A percentile compares a stretch with the other conserved stretches of the same genome.
phyloP scores from a whole-genome alignment of 352 stramenopile genomes.

The Aphanomyces euteiches region DNA sequence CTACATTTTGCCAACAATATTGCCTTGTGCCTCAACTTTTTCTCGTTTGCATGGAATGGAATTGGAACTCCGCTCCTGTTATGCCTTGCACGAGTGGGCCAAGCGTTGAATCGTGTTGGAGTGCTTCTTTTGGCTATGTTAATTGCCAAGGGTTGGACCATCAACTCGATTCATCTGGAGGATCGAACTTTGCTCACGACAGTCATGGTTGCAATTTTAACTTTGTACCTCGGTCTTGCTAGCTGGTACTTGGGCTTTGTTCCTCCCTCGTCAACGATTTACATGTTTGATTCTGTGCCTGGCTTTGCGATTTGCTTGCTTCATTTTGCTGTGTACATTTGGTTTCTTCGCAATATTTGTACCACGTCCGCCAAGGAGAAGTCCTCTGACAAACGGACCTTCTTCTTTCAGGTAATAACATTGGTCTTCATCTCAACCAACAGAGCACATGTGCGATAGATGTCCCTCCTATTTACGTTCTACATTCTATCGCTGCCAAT shows the following conservation, averaged over 20 bases:
- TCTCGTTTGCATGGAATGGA: slow-evolving; percentile 57
- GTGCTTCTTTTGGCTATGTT: slow-evolving; percentile 70
- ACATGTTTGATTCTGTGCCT: slow-evolving; percentile 80
- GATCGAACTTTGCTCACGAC: slow-evolving; percentile 66
- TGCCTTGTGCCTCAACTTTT: slow-evolving; percentile 60
- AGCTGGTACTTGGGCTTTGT: slow-evolving; percentile 82
- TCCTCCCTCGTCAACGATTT: slow-evolving; percentile 68
- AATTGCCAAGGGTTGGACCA: slow-evolving; percentile 76
- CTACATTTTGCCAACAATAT: slow-evolving; percentile 62
- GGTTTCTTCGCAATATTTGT: slow-evolving; percentile 63
- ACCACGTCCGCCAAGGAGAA: slow-evolving; percentile 65
- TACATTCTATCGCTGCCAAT: slow-evolving; percentile 70
- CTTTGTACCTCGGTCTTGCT: slow-evolving; percentile 67
- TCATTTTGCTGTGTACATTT: slow-evolving; percentile 54
- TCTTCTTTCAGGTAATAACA: slow-evolving; percentile 51
- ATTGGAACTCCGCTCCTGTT: slow-evolving; percentile 62
- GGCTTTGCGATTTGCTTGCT: slow-evolving; percentile 59
- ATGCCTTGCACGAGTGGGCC: slow-evolving; percentile 62
- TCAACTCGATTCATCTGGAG: slow-evolving; percentile 58
- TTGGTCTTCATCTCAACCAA: slow-evolving; percentile 3
- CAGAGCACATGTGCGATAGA: slow-evolving; percentile 37
- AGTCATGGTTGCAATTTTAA: slow-evolving; percentile 55
- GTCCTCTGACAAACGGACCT: slow-evolving; percentile 47
- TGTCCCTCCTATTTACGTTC: slow-evolving; percentile 57
- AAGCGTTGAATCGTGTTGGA: slow-evolving; percentile 66